Evolutionary conservation across 306 rosid genomes (phyloP).

Genomic region (Lotus japonicus): DNA sequence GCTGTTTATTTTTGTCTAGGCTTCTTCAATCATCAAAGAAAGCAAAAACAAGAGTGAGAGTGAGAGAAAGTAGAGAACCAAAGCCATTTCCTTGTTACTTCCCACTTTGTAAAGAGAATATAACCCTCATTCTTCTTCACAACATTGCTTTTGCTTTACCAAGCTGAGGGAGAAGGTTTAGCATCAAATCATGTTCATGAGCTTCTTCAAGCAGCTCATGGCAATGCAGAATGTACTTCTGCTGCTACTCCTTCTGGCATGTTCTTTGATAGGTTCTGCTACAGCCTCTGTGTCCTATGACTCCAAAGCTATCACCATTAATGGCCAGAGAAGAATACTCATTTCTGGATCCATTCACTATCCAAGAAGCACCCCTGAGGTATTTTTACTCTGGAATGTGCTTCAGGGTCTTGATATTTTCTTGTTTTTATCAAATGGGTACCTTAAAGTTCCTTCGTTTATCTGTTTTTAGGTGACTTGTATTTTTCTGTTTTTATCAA

Average conservation of each 20-base stretch:
- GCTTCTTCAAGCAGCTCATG: conserved; percentile 37
- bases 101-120: conserved; percentile 36
- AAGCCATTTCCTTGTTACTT: conserved; percentile 34
- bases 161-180: conserved; percentile 11
- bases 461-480: neutral
- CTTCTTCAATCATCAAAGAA: neutral
- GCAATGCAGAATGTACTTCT: conserved; percentile 49
- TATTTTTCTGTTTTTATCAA: conserved; percentile 20
- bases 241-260: conserved; percentile 26
- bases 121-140: neutral
- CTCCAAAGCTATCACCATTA: conserved; percentile 73
- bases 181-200: conserved; percentile 24
- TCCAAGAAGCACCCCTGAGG: conserved; percentile 99
- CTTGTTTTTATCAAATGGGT: conserved; percentile 30
- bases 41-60: neutral
- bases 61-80: neutral
- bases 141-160: conserved; percentile 37
- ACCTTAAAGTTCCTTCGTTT: conserved; percentile 20
- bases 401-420: conserved; percentile 21
- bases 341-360: conserved; percentile 99
- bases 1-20: neutral
- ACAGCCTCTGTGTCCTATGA: conserved; percentile 86
- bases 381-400: conserved; percentile 43
- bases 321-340: conserved; percentile 92
- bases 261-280: conserved; percentile 37